A percentile compares a stretch with the other conserved stretches of the same genome.
Conservation (phyloP, 2,329 filamentous ascomycete species). For the Bertia moriformis region DNA sequence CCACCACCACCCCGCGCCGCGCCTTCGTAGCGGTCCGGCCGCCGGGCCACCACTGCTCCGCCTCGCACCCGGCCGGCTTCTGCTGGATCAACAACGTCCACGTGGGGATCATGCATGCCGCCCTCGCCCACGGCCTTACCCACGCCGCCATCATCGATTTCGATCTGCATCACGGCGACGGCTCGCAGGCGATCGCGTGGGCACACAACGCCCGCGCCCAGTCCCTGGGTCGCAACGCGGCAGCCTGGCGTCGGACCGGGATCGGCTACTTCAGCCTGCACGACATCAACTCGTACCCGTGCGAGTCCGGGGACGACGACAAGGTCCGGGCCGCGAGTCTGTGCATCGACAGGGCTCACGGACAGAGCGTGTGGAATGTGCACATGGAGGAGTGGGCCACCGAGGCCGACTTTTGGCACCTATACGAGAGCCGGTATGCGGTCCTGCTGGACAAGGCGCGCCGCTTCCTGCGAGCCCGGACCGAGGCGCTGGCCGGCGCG, state of each 20-base stretch:
- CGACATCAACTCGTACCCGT: slow-evolving; percentile 97
- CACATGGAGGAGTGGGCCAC: slow-evolving; percentile 80
- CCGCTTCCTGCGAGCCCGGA: slow-evolving; percentile 60
- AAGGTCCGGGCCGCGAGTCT: slow-evolving; percentile 89
- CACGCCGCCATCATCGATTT: slow-evolving; percentile 91
- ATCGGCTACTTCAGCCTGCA: slow-evolving; percentile 96
- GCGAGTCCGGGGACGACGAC: slow-evolving; percentile 80
- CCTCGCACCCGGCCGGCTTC: slow-evolving; percentile 79
- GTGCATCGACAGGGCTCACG: slow-evolving; percentile 86
- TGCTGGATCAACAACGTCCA: slow-evolving; percentile 99
- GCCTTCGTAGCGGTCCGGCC: slow-evolving; percentile 88
- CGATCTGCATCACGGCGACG: slow-evolving; percentile 82
- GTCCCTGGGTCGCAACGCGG: slow-evolving; percentile 52
- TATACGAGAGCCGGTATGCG: slow-evolving; percentile 70
- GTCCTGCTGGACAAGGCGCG: slow-evolving; percentile 70
- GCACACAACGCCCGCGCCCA: slow-evolving; percentile 64
- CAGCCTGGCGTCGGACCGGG: slow-evolving; percentile 65
- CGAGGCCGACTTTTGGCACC: slow-evolving; percentile 70
- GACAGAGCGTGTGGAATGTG: slow-evolving; percentile 90
- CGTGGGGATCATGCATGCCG: slow-evolving; percentile 84
- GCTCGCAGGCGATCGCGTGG: slow-evolving; percentile 92
- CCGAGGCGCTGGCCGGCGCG: slow-evolving; percentile 41
- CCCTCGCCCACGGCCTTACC: slow-evolving; percentile 70
- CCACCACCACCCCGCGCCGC: slow-evolving; percentile 24
- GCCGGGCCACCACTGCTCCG: slow-evolving; percentile 89